phyloP scores from a whole-genome alignment of 139 green algal genomes.

The Volvox africanus region DNA sequence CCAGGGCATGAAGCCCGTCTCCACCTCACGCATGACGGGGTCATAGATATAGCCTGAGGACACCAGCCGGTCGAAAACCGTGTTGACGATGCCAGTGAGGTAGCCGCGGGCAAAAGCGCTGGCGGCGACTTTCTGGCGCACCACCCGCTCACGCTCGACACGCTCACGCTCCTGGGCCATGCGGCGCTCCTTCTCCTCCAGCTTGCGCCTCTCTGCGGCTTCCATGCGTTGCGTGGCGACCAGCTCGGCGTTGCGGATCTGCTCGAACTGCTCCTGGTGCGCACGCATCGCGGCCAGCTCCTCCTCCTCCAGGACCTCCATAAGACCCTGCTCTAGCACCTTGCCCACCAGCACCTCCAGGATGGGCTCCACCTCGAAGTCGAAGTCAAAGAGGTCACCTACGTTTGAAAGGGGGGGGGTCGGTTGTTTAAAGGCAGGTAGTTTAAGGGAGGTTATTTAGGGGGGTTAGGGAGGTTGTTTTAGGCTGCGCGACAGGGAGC shows the following conservation, averaged over 20 bases:
- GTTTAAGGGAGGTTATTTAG: no score
- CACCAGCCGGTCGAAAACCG: constrained; percentile 78
- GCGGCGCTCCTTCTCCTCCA: constrained; percentile 87
- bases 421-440: no score
- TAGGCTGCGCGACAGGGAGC: no score
- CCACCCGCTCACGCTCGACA: constrained; percentile 71
- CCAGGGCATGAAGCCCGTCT: constrained; percentile 85
- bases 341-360: constrained; percentile 91
- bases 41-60: constrained; percentile 85
- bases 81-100: constrained; percentile 81
- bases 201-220: constrained; percentile 84
- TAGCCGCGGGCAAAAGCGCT: constrained; percentile 82
- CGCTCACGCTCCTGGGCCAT: constrained; percentile 78
- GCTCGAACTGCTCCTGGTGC: constrained; percentile 87
- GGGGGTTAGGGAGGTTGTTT: no score
- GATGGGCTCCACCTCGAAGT: constrained; percentile 92
- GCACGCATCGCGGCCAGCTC: constrained; percentile 86
- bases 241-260: constrained; percentile 85
- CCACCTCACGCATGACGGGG: constrained; percentile 82
- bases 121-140: constrained; percentile 80
- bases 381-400: constrained; percentile 94
- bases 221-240: constrained; percentile 89
- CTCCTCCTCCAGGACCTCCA: constrained; percentile 93
- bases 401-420: background rate
- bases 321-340: constrained; percentile 89